Percentiles rank a stretch among this genome's conserved stretches.
Evolutionary conservation across 1,139 yeast species (phyloP).

Genomic region (Suhomyces wounanorum): DNA sequence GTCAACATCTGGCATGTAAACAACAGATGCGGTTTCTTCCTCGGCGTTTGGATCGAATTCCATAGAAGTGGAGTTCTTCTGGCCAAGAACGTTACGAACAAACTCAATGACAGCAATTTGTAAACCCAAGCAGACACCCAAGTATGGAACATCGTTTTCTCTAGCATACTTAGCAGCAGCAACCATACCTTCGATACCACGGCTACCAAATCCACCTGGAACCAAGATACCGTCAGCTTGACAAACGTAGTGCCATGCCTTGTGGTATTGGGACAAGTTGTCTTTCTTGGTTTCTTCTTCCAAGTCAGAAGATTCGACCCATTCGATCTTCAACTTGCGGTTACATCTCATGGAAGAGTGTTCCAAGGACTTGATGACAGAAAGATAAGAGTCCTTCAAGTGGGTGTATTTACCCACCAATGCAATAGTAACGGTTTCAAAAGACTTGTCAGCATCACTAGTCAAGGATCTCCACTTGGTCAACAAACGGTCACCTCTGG

Average conservation of each 20-base stretch:
- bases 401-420: slow-evolving; percentile 96
- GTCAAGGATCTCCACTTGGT: slow-evolving; percentile 81
- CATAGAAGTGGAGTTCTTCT: slow-evolving; percentile 71
- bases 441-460: slow-evolving; percentile 73
- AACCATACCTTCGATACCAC: slow-evolving; percentile 99
- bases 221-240: slow-evolving; percentile 96
- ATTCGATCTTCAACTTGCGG: slow-evolving; percentile 79
- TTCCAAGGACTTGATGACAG: slow-evolving; percentile 93
- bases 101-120: slow-evolving; percentile 97
- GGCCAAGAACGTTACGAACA: slow-evolving; percentile 77
- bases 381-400: slow-evolving; percentile 90
- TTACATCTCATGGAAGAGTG: slow-evolving; percentile 91
- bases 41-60: slow-evolving; percentile 71
- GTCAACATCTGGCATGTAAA: slow-evolving; percentile 98
- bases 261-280: slow-evolving; percentile 79
- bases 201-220: slow-evolving; percentile 97
- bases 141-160: slow-evolving; percentile 87
- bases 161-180: slow-evolving; percentile 97
- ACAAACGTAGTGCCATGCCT: slow-evolving; percentile 94
- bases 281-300: slow-evolving; percentile 68
- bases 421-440: slow-evolving; percentile 88
- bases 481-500: slow-evolving; percentile 70
- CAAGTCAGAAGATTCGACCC: slow-evolving; percentile 95
- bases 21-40: slow-evolving; percentile 76
- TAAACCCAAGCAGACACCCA: slow-evolving; percentile 97